Percentiles rank a stretch among this genome's conserved stretches.
These are phyloP conservation scores for Populus tomentosa DNA, from an alignment of 441 rosid species.

Conservation along the genomic window DNA sequence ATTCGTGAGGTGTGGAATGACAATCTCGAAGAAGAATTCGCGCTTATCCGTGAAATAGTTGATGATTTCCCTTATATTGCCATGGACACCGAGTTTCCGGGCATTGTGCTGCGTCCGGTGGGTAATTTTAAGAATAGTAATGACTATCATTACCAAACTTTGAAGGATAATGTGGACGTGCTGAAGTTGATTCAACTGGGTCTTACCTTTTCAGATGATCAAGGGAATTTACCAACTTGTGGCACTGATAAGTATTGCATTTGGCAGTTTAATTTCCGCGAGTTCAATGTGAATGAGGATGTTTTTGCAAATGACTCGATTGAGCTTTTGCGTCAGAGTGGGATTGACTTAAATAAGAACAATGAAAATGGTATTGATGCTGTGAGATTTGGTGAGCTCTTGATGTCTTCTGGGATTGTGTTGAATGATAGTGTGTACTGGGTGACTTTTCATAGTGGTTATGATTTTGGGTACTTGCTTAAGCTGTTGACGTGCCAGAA, in stretches of 20 bases:
- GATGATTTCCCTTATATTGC: too few species aligned
- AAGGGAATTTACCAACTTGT: conserved; percentile 65
- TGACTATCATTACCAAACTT: conserved; percentile 47
- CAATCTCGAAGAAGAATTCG: conserved; percentile 51
- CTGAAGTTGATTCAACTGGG: conserved; percentile 73
- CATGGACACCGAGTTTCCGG: too few species aligned
- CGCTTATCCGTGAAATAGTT: conserved; percentile 25
- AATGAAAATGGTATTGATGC: conserved; percentile 51
- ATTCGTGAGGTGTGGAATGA: conserved; percentile 71
- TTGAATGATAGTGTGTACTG: conserved; percentile 53
- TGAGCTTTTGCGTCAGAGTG: conserved; percentile 40
- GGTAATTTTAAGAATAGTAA: conserved; percentile 18
- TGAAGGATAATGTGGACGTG: conserved; percentile 61
- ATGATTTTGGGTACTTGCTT: conserved; percentile 72
- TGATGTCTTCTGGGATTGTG: conserved; percentile 62
- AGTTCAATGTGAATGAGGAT: conserved; percentile 49
- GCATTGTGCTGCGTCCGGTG: too few species aligned
- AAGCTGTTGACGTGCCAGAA: conserved; percentile 49
- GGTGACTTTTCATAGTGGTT: conserved; percentile 77
- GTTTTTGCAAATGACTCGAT: conserved; percentile 55
- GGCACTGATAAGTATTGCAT: conserved; percentile 52
- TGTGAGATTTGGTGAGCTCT: conserved; percentile 42
- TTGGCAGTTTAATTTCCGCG: conserved; percentile 82
- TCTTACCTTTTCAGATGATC: conserved; percentile 54
- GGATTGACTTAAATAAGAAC: conserved; percentile 58